A percentile compares a stretch with the other conserved stretches of the same genome.
These are phyloP conservation scores for Metarhizium album DNA, from an alignment of 2,329 filamentous ascomycete genomes.

Conservation along the genomic window DNA sequence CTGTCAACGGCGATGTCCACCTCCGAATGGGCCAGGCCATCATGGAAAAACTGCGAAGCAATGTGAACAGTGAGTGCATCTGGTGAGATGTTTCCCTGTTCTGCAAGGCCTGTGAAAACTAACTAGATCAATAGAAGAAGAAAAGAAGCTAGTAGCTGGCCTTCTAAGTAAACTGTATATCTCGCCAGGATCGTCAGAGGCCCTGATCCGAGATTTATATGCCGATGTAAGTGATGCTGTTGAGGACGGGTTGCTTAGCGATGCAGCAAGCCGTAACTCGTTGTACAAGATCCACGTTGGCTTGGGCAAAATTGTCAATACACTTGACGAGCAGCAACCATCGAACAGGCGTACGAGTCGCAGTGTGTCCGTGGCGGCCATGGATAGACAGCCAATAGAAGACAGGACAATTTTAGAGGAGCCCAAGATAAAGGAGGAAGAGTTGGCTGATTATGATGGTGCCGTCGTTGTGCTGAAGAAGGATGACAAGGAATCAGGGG, in stretches of 20 bases:
- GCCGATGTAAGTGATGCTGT: constrained; percentile 50
- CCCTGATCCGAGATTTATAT: constrained; percentile 47
- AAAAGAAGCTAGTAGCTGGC: constrained; percentile 70
- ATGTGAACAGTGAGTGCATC: constrained; percentile 50
- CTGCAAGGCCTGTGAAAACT: constrained; percentile 10
- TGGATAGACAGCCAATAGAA: constrained; percentile 20
- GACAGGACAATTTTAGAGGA: constrained; percentile 31
- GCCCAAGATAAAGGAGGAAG: constrained; percentile 37
- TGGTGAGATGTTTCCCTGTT: background rate
- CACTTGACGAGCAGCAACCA: constrained; percentile 35
- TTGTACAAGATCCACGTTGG: constrained; percentile 58
- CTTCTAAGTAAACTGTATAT: constrained; percentile 78
- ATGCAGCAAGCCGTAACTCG: constrained; percentile 51
- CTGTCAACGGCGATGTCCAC: constrained; percentile 67
- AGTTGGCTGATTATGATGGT: constrained; percentile 26
- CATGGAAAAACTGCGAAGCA: constrained; percentile 60
- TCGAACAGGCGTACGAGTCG: constrained; percentile 31
- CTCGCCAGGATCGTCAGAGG: constrained; percentile 51
- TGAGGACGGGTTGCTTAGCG: constrained; percentile 48
- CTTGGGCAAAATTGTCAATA: constrained; percentile 57
- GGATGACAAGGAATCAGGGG: constrained; percentile 24
- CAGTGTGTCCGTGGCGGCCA: constrained; percentile 27
- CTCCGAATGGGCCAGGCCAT: constrained; percentile 68
- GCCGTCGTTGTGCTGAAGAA: constrained; percentile 20
- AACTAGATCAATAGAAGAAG: constrained; percentile 51